A percentile compares a stretch with the other conserved stretches of the same genome.
Conservation (phyloP, 768 basidiomycete genomes). For the Pleurotus cornucopiae region DNA sequence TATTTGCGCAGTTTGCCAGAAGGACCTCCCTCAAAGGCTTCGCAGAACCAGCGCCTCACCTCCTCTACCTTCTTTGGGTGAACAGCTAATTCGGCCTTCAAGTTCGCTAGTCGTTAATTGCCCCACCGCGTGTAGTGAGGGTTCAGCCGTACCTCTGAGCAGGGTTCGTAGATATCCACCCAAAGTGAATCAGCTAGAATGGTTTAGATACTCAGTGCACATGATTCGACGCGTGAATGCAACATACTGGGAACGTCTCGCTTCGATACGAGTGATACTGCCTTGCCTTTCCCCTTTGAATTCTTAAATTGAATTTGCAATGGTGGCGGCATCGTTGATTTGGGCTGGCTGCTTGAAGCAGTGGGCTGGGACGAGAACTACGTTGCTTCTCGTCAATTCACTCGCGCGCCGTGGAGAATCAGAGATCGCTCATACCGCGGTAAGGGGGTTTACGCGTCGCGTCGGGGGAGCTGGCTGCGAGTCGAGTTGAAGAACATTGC, state of each 20-base stretch:
- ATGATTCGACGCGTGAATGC: neutral
- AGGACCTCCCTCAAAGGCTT: slow-evolving; percentile 67
- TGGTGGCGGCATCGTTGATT: neutral
- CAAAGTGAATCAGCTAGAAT: slow-evolving; percentile 40
- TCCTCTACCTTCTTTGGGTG: slow-evolving; percentile 78
- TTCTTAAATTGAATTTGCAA: neutral
- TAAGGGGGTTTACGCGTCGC: slow-evolving; percentile 19
- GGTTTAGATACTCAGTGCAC: neutral
- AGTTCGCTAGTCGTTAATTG: neutral
- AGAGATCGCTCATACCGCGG: slow-evolving; percentile 14
- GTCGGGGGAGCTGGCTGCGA: slow-evolving; percentile 2
- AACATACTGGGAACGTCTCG: neutral
- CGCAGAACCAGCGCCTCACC: slow-evolving; percentile 68
- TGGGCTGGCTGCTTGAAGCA: neutral
- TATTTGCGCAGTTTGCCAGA: slow-evolving; percentile 60
- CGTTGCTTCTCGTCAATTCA: neutral
- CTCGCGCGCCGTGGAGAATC: neutral
- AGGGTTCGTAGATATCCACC: slow-evolving; percentile 64
- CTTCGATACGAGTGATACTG: slow-evolving; percentile 10
- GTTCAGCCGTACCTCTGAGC: slow-evolving; percentile 39
- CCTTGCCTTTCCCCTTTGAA: slow-evolving; percentile 22
- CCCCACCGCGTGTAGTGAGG: neutral
- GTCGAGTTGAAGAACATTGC: slow-evolving; percentile 11
- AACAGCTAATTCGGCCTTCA: slow-evolving; percentile 70
- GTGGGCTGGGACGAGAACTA: slow-evolving; percentile 9